Evolutionary conservation across 371 early-diverging fungal species (phyloP), one percentile per base, ranked within the genome.

Genomic region (Cokeromyces recurvatus): DNA sequence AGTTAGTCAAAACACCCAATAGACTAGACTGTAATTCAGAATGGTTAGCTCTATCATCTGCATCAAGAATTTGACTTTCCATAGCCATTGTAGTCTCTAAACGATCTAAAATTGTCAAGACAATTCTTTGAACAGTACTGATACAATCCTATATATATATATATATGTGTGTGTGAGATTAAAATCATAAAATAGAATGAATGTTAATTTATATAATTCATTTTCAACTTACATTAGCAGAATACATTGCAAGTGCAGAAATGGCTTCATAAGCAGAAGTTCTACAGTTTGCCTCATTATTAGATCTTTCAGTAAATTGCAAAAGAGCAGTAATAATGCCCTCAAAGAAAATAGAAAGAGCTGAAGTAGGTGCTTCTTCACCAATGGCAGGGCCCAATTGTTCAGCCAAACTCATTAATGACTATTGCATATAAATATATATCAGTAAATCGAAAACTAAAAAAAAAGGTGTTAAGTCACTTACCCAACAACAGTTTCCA

Each of bases 231-330:
- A n/a, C n/a, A 39, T 68, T 74, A 42, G 92, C 80, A 24, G 82
- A 80, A 25, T 74, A 70, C 59, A 73, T 71, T 20, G 86, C 81
- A 34, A 95, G 68, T 3, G 85, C 77, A 2, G 91, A 84, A 57
- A 95, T 82, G 20, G 95, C 91, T 67, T 95, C 96, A 63, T 95
- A 96, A 9, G 90, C 90, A 14, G 94, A 89, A 0, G 92, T 89
- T 55, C 91, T 82, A 39, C 91, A 78, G 65, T 91, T 90, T 57
- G 84, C 65, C 55, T 93, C 92, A 52, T 85, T 81, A 39, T 71
- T 62, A 12, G 57, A 64, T 42, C 79, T 68, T 21, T 87, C 89
- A 25, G 91, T 86, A 42, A 85, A 82, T 58, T 76, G 74, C 64
- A 93, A 68, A 23, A 95, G 77, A 12, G 89, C 84, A 8, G 69